A percentile compares a stretch with the other conserved stretches of the same genome.
Conservation (phyloP, 495 filamentous ascomycete genomes). For the Jackrogersella minutella region DNA sequence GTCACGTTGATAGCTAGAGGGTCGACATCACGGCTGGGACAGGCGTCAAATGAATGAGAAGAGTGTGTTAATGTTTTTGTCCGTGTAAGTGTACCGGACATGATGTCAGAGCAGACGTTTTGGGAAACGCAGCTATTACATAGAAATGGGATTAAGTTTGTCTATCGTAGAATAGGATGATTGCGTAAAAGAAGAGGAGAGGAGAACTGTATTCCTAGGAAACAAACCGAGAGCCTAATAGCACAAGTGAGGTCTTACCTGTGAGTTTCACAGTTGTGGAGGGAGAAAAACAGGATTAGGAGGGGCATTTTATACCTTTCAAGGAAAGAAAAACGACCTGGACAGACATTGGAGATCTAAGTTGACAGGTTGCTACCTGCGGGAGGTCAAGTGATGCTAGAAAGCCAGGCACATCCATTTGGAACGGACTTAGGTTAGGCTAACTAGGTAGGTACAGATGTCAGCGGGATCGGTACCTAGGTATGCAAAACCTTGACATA, state of each 20-base stretch:
- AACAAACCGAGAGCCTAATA: slow-evolving; percentile 27
- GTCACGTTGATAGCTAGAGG: slow-evolving; percentile 48
- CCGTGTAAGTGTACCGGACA: slow-evolving; percentile 29
- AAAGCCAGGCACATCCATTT: neutral
- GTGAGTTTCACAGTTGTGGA: neutral
- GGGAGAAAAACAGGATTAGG: neutral
- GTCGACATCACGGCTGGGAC: slow-evolving; percentile 22
- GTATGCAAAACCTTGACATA: slow-evolving; percentile 31
- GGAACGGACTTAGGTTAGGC: neutral
- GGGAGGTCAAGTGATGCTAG: slow-evolving; percentile 17
- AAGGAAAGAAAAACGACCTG: slow-evolving; percentile 8
- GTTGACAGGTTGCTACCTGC: slow-evolving; percentile 8
- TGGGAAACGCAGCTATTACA: slow-evolving; percentile 7
- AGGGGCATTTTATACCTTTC: slow-evolving; percentile 23
- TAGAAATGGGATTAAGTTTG: slow-evolving; percentile 5
- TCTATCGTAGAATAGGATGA: neutral
- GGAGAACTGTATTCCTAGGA: neutral
- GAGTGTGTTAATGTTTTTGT: slow-evolving; percentile 19
- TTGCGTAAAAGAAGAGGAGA: neutral
- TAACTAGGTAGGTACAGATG: slow-evolving; percentile 18
- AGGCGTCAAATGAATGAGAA: slow-evolving; percentile 10
- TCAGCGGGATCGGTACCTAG: slow-evolving; percentile 36
- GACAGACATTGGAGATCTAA: slow-evolving; percentile 13
- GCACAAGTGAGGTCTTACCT: slow-evolving; percentile 7
- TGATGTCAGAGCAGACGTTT: slow-evolving; percentile 32